phyloP scores from a whole-genome alignment of 352 stramenopile genomes.

The Phytophthora sansomeana region DNA sequence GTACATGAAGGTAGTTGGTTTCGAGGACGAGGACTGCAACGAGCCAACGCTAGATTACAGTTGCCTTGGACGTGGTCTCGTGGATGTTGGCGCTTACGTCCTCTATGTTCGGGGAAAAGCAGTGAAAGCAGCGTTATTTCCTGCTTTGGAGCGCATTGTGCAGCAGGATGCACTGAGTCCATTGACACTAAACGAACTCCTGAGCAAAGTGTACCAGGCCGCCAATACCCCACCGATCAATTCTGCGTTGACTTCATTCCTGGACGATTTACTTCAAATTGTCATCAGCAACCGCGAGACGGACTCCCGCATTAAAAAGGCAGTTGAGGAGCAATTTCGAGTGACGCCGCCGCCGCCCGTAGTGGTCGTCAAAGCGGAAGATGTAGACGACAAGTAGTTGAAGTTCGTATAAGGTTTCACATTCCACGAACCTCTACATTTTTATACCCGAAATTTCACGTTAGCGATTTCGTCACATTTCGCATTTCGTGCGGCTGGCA shows the following conservation, averaged over 20 bases:
- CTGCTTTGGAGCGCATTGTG: slow-evolving; percentile 58
- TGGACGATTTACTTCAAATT: slow-evolving; percentile 38
- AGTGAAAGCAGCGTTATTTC: slow-evolving; percentile 52
- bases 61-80: slow-evolving; percentile 61
- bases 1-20: slow-evolving; percentile 56
- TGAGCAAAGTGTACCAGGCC: slow-evolving; percentile 40
- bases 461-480: neutral
- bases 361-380: slow-evolving; percentile 8
- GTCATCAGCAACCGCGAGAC: slow-evolving; percentile 37
- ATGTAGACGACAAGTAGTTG: neutral
- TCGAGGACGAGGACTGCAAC: slow-evolving; percentile 53
- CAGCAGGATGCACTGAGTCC: slow-evolving; percentile 60
- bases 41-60: slow-evolving; percentile 56
- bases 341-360: slow-evolving; percentile 33
- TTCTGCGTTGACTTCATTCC: slow-evolving; percentile 43
- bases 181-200: slow-evolving; percentile 47
- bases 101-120: slow-evolving; percentile 47
- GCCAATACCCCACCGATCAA: slow-evolving; percentile 33
- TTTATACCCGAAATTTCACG: neutral
- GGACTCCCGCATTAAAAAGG: slow-evolving; percentile 50
- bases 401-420: no score
- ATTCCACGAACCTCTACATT: no score
- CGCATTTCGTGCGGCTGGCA: slow-evolving; percentile 26
- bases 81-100: slow-evolving; percentile 57
- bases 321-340: slow-evolving; percentile 41